phyloP scores from a whole-genome alignment of 2,329 filamentous ascomycete species.

The Aspergillus sclerotialis region DNA sequence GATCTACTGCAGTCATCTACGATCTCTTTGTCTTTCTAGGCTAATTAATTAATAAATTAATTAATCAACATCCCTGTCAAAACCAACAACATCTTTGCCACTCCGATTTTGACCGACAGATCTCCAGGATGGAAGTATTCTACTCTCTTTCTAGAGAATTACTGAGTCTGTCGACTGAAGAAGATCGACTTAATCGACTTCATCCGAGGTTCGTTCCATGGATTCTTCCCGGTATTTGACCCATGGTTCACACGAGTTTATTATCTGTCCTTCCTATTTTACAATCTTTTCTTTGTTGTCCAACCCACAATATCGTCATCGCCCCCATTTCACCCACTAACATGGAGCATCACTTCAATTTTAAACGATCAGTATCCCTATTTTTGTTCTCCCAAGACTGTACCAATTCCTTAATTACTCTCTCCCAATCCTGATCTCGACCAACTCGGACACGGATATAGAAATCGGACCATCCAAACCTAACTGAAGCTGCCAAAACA shows the following conservation, averaged over 20 bases:
- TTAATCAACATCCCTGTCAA: too few relatives aligned
- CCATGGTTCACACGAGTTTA: too few relatives aligned
- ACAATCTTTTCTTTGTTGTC: background rate
- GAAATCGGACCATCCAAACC: constrained; percentile 13
- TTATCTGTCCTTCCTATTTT: too few relatives aligned
- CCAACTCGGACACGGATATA: constrained; percentile 13
- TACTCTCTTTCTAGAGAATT: too few relatives aligned
- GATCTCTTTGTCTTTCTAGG: background rate
- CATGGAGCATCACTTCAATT: constrained; percentile 12
- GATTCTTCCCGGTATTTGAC: too few relatives aligned
- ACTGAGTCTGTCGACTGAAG: too few relatives aligned
- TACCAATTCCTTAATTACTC: constrained; percentile 8
- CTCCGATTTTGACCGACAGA: too few relatives aligned
- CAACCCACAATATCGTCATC: background rate
- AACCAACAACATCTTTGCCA: too few relatives aligned
- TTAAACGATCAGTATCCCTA: too few relatives aligned
- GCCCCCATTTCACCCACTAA: background rate
- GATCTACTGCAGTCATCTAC: background rate
- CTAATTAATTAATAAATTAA: background rate
- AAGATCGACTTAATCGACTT: too few relatives aligned
- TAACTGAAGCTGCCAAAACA: constrained; percentile 13
- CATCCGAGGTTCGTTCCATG: too few relatives aligned
- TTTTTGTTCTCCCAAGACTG: constrained; percentile 10
- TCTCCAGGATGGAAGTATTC: too few relatives aligned
- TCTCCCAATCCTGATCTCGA: constrained; percentile 9